Evolutionary conservation across 257 asterid species (phyloP).

Genomic region (Henckelia pumila): DNA sequence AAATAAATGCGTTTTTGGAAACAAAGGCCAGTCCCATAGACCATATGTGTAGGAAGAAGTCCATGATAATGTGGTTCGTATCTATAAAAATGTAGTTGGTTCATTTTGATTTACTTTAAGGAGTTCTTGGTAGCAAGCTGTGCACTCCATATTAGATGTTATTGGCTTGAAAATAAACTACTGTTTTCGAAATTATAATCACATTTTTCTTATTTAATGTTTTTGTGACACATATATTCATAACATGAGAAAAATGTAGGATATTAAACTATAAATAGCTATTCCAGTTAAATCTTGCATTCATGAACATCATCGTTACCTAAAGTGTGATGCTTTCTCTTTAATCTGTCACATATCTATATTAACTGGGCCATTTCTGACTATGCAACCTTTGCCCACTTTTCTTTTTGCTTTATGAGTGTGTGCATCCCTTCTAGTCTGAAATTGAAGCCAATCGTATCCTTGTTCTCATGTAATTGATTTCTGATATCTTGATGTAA

Average conservation of each 20-base stretch:
- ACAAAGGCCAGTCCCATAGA: background rate
- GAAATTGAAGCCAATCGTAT: too few species aligned
- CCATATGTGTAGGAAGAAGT: background rate
- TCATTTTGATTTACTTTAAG: conserved; percentile 6
- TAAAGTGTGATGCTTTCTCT: too few species aligned
- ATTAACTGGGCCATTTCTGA: background rate
- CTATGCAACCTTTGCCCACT: background rate
- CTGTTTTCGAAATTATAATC: background rate
- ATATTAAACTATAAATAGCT: too few species aligned
- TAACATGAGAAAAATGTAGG: too few species aligned
- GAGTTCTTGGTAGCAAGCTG: background rate
- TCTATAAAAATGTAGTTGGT: conserved; percentile 2
- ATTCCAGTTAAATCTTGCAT: background rate
- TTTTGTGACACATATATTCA: too few species aligned
- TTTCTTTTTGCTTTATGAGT: background rate
- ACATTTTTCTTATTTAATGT: background rate
- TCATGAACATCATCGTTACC: background rate
- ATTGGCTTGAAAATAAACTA: background rate
- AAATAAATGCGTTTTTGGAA: conserved; percentile 1
- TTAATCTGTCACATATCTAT: background rate
- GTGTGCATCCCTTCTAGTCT: background rate
- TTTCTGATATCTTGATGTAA: background rate
- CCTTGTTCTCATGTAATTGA: background rate
- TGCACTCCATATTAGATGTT: background rate
- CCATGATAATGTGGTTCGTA: background rate